These are phyloP conservation scores for Flaveria sonorensis DNA, from an alignment of 129 eudicot genomes.

Conservation along the genomic window DNA sequence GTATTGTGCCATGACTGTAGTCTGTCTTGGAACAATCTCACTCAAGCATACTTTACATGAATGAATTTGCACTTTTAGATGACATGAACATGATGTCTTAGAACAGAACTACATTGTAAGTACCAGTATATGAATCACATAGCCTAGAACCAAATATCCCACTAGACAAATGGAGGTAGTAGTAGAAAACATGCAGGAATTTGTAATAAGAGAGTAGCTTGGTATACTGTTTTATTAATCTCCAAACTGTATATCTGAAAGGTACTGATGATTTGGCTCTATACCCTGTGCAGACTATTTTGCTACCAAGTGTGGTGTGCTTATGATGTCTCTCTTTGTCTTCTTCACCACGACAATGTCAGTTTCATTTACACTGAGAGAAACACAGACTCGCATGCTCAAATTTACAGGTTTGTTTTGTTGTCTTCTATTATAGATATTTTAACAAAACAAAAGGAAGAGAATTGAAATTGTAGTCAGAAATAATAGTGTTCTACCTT, in stretches of 20 bases:
- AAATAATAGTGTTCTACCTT: not conserved
- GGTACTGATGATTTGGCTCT: not conserved
- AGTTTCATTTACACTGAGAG: conserved; percentile 95
- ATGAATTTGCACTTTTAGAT: conserved; percentile 7
- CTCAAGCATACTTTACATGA: not conserved
- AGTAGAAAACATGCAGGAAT: no score
- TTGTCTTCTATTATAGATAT: conserved; percentile 2
- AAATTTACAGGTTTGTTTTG: conserved; percentile 85
- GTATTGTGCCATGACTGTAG: not conserved
- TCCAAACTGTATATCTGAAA: not conserved
- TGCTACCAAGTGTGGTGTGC: conserved; percentile 96
- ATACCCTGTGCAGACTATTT: conserved; percentile 68
- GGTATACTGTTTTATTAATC: not conserved
- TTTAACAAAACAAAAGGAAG: not conserved
- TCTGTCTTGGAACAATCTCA: not conserved
- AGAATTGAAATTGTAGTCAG: not conserved
- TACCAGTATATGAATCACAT: not conserved
- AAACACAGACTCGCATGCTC: conserved; percentile 99
- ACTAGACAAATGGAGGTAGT: not conserved
- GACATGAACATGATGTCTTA: not conserved
- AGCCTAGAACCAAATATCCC: not conserved
- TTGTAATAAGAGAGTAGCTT: no score
- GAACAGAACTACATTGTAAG: no score
- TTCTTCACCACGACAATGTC: conserved; percentile 99
- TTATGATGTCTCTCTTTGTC: conserved; percentile 98